A percentile compares a stretch with the other conserved stretches of the same genome.
These are phyloP conservation scores for Diplotaxis tenuifolia DNA, from an alignment of 345 rosid genomes.

Conservation along the genomic window DNA sequence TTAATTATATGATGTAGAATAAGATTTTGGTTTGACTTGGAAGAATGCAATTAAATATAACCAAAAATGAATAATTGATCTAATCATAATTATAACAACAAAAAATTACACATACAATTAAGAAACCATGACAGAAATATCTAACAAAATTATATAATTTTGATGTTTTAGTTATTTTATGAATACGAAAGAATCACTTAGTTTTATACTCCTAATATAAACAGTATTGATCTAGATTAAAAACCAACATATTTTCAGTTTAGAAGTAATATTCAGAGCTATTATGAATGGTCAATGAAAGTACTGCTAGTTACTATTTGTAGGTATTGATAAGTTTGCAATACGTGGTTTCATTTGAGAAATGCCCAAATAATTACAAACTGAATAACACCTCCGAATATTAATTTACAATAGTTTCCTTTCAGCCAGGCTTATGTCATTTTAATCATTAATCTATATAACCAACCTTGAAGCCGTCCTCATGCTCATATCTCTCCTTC, in stretches of 20 bases:
- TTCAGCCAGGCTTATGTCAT: conserved; percentile 19
- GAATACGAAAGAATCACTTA: not conserved
- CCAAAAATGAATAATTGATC: not conserved
- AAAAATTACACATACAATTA: not conserved
- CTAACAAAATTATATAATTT: not conserved
- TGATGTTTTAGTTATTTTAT: no score
- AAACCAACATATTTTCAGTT: not conserved
- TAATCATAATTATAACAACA: not conserved
- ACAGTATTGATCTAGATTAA: not conserved
- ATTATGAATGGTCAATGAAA: not conserved
- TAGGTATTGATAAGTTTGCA: not conserved
- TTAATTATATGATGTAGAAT: not conserved
- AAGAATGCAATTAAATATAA: not conserved
- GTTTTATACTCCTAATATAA: not conserved
- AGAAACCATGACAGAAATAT: not conserved
- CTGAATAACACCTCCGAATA: conserved; percentile 27
- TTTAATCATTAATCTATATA: conserved; percentile 8
- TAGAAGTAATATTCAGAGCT: not conserved
- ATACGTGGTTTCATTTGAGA: not conserved
- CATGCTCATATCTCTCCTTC: conserved; percentile 11
- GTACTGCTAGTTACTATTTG: not conserved
- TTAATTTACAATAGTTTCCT: conserved; percentile 25
- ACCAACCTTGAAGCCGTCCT: not conserved
- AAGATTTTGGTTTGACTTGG: no score
- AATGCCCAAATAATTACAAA: not conserved